Conservation (phyloP, 2,329 filamentous ascomycete species). For the Hirsutella rhossiliensis region DNA sequence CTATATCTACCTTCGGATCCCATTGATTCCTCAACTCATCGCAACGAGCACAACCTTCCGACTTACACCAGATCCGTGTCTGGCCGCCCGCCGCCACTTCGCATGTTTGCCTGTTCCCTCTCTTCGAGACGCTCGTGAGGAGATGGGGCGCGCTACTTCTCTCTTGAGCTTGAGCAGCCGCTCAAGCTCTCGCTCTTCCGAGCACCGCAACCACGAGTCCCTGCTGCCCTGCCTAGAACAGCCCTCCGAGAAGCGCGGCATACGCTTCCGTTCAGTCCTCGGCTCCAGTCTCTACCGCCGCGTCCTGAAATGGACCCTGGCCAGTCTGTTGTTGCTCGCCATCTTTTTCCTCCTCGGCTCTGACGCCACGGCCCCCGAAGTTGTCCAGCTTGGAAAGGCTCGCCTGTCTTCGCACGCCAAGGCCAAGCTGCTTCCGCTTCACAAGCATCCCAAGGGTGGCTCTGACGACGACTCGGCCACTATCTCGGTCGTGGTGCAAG, state of each 20-base stretch:
- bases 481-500: not conserved
- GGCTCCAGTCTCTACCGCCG: conserved; percentile 40
- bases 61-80: not conserved
- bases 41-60: not conserved
- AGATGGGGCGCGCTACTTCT: conserved; percentile 16
- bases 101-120: not conserved
- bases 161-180: conserved; percentile 22
- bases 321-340: conserved; percentile 26
- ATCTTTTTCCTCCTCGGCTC: conserved; percentile 25
- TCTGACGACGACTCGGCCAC: no score
- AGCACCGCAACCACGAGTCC: conserved; percentile 18
- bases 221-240: conserved; percentile 20
- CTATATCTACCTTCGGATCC: no score
- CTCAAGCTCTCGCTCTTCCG: conserved; percentile 18
- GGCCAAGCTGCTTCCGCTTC: not conserved
- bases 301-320: conserved; percentile 37
- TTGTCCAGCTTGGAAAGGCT: conserved; percentile 1
- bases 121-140: not conserved
- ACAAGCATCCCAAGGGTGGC: not conserved
- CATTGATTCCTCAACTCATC: no score
- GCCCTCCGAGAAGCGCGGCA: conserved; percentile 21
- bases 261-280: conserved; percentile 33
- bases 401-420: not conserved
- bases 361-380: conserved; percentile 8
- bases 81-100: not conserved